Evolutionary conservation across 768 basidiomycete species (phyloP), one percentile per base, ranked within the genome.

Genomic region (Calocybe indica): DNA sequence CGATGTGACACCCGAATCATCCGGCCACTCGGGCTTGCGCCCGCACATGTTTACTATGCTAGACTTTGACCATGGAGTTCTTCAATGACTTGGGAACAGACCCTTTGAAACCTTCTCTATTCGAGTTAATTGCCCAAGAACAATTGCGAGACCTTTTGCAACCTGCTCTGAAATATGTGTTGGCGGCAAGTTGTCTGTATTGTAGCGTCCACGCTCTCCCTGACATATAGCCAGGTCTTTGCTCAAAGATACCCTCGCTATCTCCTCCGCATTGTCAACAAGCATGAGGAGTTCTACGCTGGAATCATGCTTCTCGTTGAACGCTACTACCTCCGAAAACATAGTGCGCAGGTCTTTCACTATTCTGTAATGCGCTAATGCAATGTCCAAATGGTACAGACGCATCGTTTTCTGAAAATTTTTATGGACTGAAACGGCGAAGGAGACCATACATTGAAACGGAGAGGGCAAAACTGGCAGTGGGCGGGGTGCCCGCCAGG

Each of bases 241-340:
- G 92, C 96, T 3, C 93, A 97, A 71, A 76, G 85, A 47, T 88
- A 97, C 62, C 96, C 96, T 5, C 80, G 96, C 46, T 94, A 97
- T 64, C 77, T 98, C 30, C 68, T 99, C 37, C 83, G 85, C 12
- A 74, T 98, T 45, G 90, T 96, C 11, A 97, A 98, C 64, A 73
- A 82, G 31, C 96, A 99, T 71, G 96, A 99, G 63, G 94, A 97
- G 63, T 91, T 96, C 65, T 98, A 96, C 57, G 89, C 93, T 1
- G 54, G 78, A 10, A 73, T 95, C 52, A 90, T 98, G 85, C 68
- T 94, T 46, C 75, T 92, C 48, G 85, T 98, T 12, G 96, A 99
- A 68, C 74, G 83, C 11, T 83, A 95, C 68, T 94, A 96, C 65
- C 82, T 99, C 47, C 79, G 78, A 52, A 87, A 83, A 61, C 82